Percentiles rank a stretch among this genome's conserved stretches.
Evolutionary conservation across 2,329 filamentous ascomycete species (phyloP).

Genomic region (Ciborinia camelliae): DNA sequence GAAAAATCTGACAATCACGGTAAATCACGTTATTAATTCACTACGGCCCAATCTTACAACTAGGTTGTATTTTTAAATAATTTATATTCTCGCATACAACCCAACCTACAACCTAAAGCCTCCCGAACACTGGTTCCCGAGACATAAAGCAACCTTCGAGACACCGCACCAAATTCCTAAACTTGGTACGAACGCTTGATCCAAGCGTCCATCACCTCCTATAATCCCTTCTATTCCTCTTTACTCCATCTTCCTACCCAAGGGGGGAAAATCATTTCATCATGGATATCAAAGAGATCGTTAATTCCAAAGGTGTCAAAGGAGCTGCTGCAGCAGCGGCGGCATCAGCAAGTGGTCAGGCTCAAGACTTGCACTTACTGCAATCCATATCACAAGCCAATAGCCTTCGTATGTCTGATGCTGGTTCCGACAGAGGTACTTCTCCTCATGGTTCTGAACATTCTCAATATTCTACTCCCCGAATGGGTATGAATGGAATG

Average conservation of each 20-base stretch:
- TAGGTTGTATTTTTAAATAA: background rate
- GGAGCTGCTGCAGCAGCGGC: slow-evolving; percentile 33
- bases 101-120: slow-evolving; percentile 23
- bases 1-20: too few relatives aligned
- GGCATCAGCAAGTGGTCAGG: slow-evolving; percentile 32
- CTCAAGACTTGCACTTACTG: slow-evolving; percentile 37
- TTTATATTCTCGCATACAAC: slow-evolving; percentile 21
- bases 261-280: slow-evolving; percentile 16
- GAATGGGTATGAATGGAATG: slow-evolving; percentile 35
- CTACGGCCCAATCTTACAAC: background rate
- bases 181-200: slow-evolving; percentile 36
- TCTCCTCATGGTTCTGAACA: slow-evolving; percentile 39
- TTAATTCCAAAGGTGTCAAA: slow-evolving; percentile 38
- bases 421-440: slow-evolving; percentile 37
- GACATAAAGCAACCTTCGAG: slow-evolving; percentile 30
- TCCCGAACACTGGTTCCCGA: slow-evolving; percentile 31
- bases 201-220: slow-evolving; percentile 32
- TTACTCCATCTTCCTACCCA: background rate
- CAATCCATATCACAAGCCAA: slow-evolving; percentile 38
- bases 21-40: slow-evolving; percentile 12
- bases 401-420: slow-evolving; percentile 36
- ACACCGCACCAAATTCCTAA: slow-evolving; percentile 27
- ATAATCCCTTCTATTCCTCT: slow-evolving; percentile 27
- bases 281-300: slow-evolving; percentile 41
- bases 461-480: slow-evolving; percentile 37